Evolutionary conservation across 2,329 filamentous ascomycete species (phyloP), one percentile per base, ranked within the genome.

Genomic region (Trichoderma sp.): DNA sequence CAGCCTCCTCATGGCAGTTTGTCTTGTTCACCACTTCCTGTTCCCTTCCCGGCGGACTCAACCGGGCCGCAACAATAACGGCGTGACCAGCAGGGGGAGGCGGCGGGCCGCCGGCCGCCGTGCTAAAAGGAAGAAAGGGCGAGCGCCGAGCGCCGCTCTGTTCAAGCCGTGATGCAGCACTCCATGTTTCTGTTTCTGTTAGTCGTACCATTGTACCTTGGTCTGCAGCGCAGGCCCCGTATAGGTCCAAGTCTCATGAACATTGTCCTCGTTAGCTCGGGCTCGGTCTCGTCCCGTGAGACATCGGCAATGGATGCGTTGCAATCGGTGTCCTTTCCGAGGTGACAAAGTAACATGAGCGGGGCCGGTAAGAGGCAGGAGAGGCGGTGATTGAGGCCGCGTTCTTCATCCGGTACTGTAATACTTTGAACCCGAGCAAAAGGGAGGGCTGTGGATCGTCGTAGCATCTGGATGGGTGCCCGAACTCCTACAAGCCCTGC

Each of bases 131-230:
- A 44, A 12, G 28, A 34, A 30, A 30, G 47, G 54, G 30, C 21
- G 57, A 60, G 45, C 57, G 45, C 45, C 57, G 56, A 59, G 56
- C 44, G 44, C 44, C 56, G 56, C 26, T 34, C 15, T 34, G 21
- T 19, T 44, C 21, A 60, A 39, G 57, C 34, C 43, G 45, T 19
- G 19, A 12, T 24, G 30, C 45, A 45, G 45, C 24, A 56, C 47
- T 26, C 21, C 9, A 19, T 21, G 19, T 12, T 26, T 14, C 34
- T 21, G 19, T 12, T 26, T 14, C 34, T 3, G 43, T 12, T 21
- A 24, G 19, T 41, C 2, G 51, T 34, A 54, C 4, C n/a, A 14
- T 41, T 1, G 51, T 34, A 54, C 4, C n/a, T 19, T 21, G n/a
- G 30, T 34, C 10, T 34, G 30, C 30, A 34, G 9, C 30, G 9